Evolutionary conservation across 2,329 filamentous ascomycete genomes (phyloP).

Genomic region (Aspergillus fischeri): DNA sequence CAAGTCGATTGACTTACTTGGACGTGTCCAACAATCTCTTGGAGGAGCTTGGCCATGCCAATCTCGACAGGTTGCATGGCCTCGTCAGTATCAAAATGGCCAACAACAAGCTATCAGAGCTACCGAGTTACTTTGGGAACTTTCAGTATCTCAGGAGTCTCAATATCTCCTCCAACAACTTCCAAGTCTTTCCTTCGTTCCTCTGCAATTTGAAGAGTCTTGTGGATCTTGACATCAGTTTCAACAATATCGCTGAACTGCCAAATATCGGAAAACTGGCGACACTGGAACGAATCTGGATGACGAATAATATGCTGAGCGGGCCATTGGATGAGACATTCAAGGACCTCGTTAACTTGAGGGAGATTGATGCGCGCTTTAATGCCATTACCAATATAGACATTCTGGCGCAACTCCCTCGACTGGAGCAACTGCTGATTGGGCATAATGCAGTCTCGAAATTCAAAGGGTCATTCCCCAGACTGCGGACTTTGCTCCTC

Average conservation of each 20-base stretch:
- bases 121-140: constrained; percentile 77
- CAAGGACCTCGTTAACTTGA: constrained; percentile 67
- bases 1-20: constrained; percentile 76
- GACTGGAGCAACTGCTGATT: constrained; percentile 79
- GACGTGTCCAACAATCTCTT: constrained; percentile 94
- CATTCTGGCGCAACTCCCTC: constrained; percentile 75
- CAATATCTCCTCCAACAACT: constrained; percentile 90
- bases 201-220: constrained; percentile 76
- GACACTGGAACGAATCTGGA: constrained; percentile 82
- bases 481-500: constrained; percentile 76
- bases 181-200: constrained; percentile 79
- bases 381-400: constrained; percentile 88
- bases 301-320: constrained; percentile 87
- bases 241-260: constrained; percentile 79
- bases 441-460: constrained; percentile 91
- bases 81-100: constrained; percentile 87
- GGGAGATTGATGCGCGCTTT: constrained; percentile 91
- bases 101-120: constrained; percentile 78
- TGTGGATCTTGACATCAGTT: constrained; percentile 92
- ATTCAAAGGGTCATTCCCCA: constrained; percentile 83
- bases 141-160: constrained; percentile 77
- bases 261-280: constrained; percentile 75
- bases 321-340: constrained; percentile 72
- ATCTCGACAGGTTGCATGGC: constrained; percentile 69
- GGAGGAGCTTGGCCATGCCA: constrained; percentile 79